Evolutionary conservation across 2,329 filamentous ascomycete species (phyloP), one percentile per base, ranked within the genome.

Genomic region (Fusarium nanum): DNA sequence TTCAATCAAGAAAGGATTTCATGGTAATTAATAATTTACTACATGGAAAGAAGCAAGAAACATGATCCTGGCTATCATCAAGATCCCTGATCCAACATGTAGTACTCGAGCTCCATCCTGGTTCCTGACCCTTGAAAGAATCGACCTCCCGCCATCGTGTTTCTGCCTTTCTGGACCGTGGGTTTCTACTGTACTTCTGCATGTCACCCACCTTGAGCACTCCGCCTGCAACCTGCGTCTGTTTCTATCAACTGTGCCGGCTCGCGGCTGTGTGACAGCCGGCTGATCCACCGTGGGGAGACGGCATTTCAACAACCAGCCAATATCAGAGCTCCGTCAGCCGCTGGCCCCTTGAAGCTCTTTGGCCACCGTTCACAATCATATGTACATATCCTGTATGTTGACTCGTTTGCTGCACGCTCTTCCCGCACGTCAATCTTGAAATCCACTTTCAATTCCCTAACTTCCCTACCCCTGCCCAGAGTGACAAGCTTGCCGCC

Each of bases 291-390:
- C 73, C 55, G 56, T 69, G 68, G 61, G 66, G 61, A 70, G 64
- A 66, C 64, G 48, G 61, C 73, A 75, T 76, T 58, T 73, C 56
- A 57, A 48, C 41, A 47, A 44, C 77, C 82, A 82, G 81, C 85
- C 86, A 88, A 87, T 88, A 86, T 87, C 80, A 82, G 81, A 78
- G 78, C 78, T 75, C 79, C 76, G 77, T 80, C 84, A 81, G 75
- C 83, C 83, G 83, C 84, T 82, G 78, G 71, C 74, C 73, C 73
- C 73, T 74, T 71, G 73, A 63, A 71, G 53, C 22, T 52, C 34
- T 41, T 52, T 53, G 41, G 62, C 44, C 50, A 56, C 50, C 42
- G 45, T 66, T 53, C 56, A 61, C 22, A 42, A 66, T 48, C 52
- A 66, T 25, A 61, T 61, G 64, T 47, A 16, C 23, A 14, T 27